A percentile compares a stretch with the other conserved stretches of the same genome.
Conservation (phyloP, 306 rosid species). For the Leucaena leucocephala region DNA sequence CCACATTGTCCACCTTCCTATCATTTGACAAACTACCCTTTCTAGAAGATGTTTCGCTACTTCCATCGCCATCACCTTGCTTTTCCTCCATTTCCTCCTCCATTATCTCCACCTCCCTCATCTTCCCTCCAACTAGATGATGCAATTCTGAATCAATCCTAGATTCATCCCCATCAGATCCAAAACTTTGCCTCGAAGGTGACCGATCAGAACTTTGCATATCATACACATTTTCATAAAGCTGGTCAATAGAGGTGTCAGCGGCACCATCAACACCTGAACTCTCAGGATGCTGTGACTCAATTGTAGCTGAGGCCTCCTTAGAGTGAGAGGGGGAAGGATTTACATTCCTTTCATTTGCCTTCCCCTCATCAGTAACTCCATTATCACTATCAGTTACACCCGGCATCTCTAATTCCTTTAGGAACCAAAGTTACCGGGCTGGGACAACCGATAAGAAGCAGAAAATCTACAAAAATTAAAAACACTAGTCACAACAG, state of each 20-base stretch:
- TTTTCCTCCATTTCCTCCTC: constrained; percentile 72
- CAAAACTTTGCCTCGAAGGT: constrained; percentile 80
- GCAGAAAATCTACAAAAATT: constrained; percentile 54
- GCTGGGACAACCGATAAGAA: constrained; percentile 44
- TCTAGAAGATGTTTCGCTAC: constrained; percentile 54
- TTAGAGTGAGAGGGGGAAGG: constrained; percentile 47
- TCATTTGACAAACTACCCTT: constrained; percentile 50
- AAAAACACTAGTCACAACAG: constrained; percentile 33
- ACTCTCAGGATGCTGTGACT: constrained; percentile 46
- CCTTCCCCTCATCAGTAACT: constrained; percentile 49
- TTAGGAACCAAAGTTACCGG: constrained; percentile 32
- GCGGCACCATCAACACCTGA: constrained; percentile 52
- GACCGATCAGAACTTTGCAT: constrained; percentile 98
- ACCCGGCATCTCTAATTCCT: constrained; percentile 72
- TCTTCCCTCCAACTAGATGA: constrained; percentile 90
- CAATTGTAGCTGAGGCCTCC: constrained; percentile 47
- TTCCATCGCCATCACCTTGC: constrained; percentile 50
- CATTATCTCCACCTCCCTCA: constrained; percentile 96
- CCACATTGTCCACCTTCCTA: constrained; percentile 52
- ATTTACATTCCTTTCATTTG: constrained; percentile 46
- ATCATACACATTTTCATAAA: constrained; percentile 95
- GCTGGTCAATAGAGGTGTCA: constrained; percentile 88
- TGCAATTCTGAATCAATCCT: constrained; percentile 88
- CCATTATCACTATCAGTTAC: constrained; percentile 62
- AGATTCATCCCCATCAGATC: constrained; percentile 94